These are phyloP conservation scores for Camellia granthamiana DNA, from an alignment of 148 eudicot species.

Conservation along the genomic window DNA sequence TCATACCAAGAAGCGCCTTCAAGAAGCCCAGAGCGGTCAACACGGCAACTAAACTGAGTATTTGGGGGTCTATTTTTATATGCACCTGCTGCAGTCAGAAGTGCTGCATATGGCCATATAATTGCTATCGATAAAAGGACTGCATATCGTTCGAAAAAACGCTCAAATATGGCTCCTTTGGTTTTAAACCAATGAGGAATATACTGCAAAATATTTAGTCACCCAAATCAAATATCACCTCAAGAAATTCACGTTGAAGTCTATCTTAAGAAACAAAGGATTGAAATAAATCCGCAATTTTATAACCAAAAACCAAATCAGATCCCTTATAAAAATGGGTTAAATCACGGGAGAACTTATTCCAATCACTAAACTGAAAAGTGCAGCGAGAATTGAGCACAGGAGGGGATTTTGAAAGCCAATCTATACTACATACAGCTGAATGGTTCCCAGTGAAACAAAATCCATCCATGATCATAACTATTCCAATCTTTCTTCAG, in stretches of 20 bases:
- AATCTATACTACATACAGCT: too few relatives aligned
- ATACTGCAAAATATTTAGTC: slow-evolving; percentile 49
- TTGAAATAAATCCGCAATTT: slow-evolving; percentile 5
- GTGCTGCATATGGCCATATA: slow-evolving; percentile 76
- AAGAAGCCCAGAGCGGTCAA: slow-evolving; percentile 79
- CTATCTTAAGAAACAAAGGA: not conserved
- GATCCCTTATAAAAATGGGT: not conserved
- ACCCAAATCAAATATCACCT: slow-evolving; percentile 11
- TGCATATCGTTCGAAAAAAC: slow-evolving; percentile 61
- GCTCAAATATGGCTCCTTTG: slow-evolving; percentile 41
- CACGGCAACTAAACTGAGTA: slow-evolving; percentile 77
- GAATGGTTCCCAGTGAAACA: not conserved
- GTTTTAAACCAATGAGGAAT: slow-evolving; percentile 47
- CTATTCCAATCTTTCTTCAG: not conserved
- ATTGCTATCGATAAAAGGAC: slow-evolving; percentile 52
- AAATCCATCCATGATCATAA: not conserved
- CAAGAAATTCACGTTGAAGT: not conserved
- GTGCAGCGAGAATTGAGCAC: too few relatives aligned
- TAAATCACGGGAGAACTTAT: not conserved
- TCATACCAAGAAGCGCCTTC: slow-evolving; percentile 73
- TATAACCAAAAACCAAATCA: not conserved
- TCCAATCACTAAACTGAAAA: too few relatives aligned
- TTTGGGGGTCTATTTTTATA: slow-evolving; percentile 50
- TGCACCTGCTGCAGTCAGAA: slow-evolving; percentile 83
- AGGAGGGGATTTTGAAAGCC: too few relatives aligned